These are phyloP conservation scores for Aureobasidium sp. DNA, from an alignment of 2,329 filamentous ascomycete genomes.

Conservation along the genomic window DNA sequence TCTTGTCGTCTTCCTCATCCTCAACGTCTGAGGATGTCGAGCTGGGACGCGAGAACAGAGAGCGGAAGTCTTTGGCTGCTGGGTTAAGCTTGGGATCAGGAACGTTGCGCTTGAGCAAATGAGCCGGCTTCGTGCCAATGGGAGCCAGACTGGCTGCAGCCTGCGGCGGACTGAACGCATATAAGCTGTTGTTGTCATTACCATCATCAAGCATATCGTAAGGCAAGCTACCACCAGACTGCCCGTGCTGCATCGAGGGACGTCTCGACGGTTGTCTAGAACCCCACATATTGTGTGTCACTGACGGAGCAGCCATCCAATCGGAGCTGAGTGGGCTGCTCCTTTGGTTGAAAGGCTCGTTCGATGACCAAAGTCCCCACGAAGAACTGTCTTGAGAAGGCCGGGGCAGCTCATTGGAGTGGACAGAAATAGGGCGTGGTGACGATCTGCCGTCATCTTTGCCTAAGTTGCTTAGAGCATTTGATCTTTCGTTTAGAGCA, in stretches of 20 bases:
- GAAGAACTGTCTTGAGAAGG: conserved; percentile 66
- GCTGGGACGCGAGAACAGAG: conserved; percentile 45
- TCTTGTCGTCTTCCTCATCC: conserved; percentile 26
- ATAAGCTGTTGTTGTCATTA: conserved; percentile 40
- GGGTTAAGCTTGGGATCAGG: conserved; percentile 67
- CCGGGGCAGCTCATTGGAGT: conserved; percentile 58
- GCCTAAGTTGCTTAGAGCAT: not conserved
- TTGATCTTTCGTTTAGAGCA: conserved; percentile 1
- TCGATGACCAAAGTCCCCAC: conserved; percentile 56
- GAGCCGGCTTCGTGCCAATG: conserved; percentile 64
- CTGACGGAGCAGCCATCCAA: conserved; percentile 39
- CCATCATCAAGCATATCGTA: conserved; percentile 48
- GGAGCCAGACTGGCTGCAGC: conserved; percentile 45
- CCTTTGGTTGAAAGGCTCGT: conserved; percentile 46
- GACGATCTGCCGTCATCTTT: conserved; percentile 25
- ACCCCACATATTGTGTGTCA: conserved; percentile 26
- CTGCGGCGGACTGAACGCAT: conserved; percentile 40
- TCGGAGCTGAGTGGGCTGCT: conserved; percentile 47
- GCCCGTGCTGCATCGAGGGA: conserved; percentile 71
- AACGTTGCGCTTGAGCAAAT: conserved; percentile 9
- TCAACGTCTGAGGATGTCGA: conserved; percentile 26
- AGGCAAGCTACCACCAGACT: conserved; percentile 53
- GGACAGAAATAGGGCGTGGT: conserved; percentile 51
- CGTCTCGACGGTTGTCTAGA: conserved; percentile 71
- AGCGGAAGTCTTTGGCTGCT: conserved; percentile 80